Base-by-base conservation (phyloP, 116 monocot species). In the Trichopus zeylanicus region DNA sequence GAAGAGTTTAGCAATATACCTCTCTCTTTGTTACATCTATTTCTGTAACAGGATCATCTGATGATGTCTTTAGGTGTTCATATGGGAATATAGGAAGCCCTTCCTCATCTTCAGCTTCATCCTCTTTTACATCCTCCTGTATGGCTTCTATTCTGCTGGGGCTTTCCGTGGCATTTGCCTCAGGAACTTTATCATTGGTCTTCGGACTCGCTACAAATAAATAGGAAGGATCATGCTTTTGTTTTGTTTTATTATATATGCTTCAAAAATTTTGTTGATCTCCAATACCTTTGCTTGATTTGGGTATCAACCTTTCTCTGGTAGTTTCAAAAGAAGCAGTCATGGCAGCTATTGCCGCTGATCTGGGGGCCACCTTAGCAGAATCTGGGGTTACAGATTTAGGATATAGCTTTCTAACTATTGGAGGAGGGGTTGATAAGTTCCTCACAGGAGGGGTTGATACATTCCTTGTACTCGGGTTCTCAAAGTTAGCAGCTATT, bases 1-100 rank as follows among this genome's bases (percentile, higher is more conserved):
- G 11, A 5, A 26, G 13, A 18, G 29, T 13, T 46, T 24, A 16
- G 15, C 18, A 42, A 54, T 24, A 71, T n/a, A 95, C 95, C 87
- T 95, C 95, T 78, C 95, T 68, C 63, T 79, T 95, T 13, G 95
- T 86, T 34, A 86, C 70, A 62, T 90, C 90, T 18, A 90, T 87
- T 26, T 77, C 95, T 53, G 78, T 5, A n/a, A 57, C 79, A 55
- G 95, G 90, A 57, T 95, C 81, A 12, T 49, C 46, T 10, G 95
- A 80, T 69, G 75, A 48, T 31, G 67, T 73, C 64, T 35, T 86
- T 39, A 95, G 69, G 29, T 81, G 74, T 21, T 81, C 83, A 35
- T 95, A 95, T 0, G 90, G 95, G 61, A 71, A 86, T 32, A 64
- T 46, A 0, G 70, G 71, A 31, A 89, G 70, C 27, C 78, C 84